phyloP scores from a whole-genome alignment of 2,329 filamentous ascomycete genomes.

The Microsporum ferrugineum region DNA sequence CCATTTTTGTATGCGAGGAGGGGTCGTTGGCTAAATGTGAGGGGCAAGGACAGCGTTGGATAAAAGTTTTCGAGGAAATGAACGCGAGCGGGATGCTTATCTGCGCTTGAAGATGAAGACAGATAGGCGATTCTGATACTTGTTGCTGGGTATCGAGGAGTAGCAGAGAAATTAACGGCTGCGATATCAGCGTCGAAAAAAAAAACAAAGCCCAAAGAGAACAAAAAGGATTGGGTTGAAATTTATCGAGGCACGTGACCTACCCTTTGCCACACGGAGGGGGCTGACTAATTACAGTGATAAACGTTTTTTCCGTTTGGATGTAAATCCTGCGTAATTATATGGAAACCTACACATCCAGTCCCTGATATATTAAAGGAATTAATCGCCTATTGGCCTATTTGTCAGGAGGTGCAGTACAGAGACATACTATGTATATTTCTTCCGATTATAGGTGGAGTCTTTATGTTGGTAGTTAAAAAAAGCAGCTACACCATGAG shows the following conservation, averaged over 20 bases:
- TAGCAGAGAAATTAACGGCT: neutral
- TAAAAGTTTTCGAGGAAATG: neutral
- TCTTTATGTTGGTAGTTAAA: too few species aligned
- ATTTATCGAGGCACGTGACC: conserved; percentile 1
- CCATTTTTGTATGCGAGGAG: conserved; percentile 21
- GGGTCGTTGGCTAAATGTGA: conserved; percentile 48
- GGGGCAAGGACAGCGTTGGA: neutral
- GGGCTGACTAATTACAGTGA: conserved; percentile 1
- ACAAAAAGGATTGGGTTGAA: neutral
- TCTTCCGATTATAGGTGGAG: too few species aligned
- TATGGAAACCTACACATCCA: too few species aligned
- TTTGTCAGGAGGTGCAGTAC: too few species aligned
- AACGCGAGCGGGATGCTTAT: neutral
- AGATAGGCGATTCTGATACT: neutral
- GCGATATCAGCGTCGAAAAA: neutral
- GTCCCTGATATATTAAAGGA: too few species aligned
- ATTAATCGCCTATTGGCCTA: too few species aligned
- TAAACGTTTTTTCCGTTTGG: too few species aligned
- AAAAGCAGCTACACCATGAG: too few species aligned
- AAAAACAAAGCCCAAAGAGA: neutral
- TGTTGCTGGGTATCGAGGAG: neutral
- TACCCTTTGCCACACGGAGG: neutral
- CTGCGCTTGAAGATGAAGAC: neutral
- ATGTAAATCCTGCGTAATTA: too few species aligned
- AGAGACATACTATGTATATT: too few species aligned